Conservation (phyloP, 1,139 yeast genomes). For the Geotrichum reessii region DNA sequence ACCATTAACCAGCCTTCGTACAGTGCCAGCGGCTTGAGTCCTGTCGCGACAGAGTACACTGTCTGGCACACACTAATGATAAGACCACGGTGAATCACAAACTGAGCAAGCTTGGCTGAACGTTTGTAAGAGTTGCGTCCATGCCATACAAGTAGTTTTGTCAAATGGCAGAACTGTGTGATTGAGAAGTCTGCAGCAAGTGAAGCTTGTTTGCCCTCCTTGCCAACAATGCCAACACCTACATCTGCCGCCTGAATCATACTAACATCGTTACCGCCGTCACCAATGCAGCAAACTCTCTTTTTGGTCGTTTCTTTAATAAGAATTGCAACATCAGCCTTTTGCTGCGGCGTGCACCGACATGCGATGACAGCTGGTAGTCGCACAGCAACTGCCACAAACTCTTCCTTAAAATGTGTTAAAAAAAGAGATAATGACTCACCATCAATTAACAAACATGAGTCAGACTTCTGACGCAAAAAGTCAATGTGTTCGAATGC, state of each 20-base stretch:
- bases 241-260: constrained; percentile 99
- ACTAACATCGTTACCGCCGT: constrained; percentile 98
- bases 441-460: constrained; percentile 89
- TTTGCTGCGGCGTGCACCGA: constrained; percentile 97
- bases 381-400: constrained; percentile 66
- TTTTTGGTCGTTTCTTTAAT: constrained; percentile 77
- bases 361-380: constrained; percentile 95
- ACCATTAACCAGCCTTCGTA: constrained; percentile 98
- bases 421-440: constrained; percentile 73
- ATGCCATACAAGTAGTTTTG: constrained; percentile 89
- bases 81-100: constrained; percentile 92
- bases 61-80: constrained; percentile 96
- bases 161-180: constrained; percentile 83
- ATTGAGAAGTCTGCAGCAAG: constrained; percentile 95
- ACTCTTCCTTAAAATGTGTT: constrained; percentile 59
- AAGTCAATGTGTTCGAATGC: constrained; percentile 75
- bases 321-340: constrained; percentile 85
- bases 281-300: constrained; percentile 96
- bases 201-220: constrained; percentile 96
- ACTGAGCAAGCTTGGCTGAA: constrained; percentile 90
- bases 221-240: constrained; percentile 98
- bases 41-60: constrained; percentile 77
- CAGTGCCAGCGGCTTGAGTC: constrained; percentile 88
- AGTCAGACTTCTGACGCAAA: constrained; percentile 56
- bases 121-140: constrained; percentile 96